Percentiles rank a stretch among this genome's conserved stretches.
phyloP scores from a whole-genome alignment of 768 basidiomycete species.

The Boletus barrowsii region DNA sequence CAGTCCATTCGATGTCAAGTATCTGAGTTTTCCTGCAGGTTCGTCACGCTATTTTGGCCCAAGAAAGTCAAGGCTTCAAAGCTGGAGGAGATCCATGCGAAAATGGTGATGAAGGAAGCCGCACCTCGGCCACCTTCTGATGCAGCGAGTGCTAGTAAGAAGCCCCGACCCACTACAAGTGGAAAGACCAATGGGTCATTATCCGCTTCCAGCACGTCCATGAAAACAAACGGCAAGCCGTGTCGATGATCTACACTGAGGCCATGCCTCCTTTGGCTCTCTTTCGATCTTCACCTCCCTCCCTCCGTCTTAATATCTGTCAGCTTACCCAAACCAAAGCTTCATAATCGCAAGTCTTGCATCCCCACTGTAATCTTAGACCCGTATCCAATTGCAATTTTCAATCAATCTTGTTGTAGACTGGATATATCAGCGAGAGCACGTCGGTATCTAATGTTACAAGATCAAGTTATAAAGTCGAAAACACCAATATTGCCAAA shows the following conservation, averaged over 20 bases:
- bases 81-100: constrained; percentile 91
- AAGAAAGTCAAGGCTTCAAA: constrained; percentile 94
- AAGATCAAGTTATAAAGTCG: constrained; percentile 12
- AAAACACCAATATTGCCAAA: neutral
- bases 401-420: constrained; percentile 11
- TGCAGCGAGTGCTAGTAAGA: constrained; percentile 46
- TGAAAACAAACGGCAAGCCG: constrained; percentile 60
- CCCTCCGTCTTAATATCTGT: constrained; percentile 20
- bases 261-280: constrained; percentile 13
- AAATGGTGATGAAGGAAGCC: constrained; percentile 90
- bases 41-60: constrained; percentile 96
- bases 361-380: constrained; percentile 23
- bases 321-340: constrained; percentile 19
- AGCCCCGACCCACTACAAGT: constrained; percentile 49
- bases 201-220: constrained; percentile 41
- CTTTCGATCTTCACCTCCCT: constrained; percentile 13
- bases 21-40: constrained; percentile 45
- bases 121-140: constrained; percentile 60
- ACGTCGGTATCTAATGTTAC: constrained; percentile 19
- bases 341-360: constrained; percentile 28
- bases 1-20: neutral
- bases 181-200: constrained; percentile 54
- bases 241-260: constrained; percentile 43
- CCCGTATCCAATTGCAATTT: constrained; percentile 15
- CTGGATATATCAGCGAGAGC: constrained; percentile 14